Evolutionary conservation across 192 early-diverging fungal species (phyloP).

Genomic region (Coemansia sp.): DNA sequence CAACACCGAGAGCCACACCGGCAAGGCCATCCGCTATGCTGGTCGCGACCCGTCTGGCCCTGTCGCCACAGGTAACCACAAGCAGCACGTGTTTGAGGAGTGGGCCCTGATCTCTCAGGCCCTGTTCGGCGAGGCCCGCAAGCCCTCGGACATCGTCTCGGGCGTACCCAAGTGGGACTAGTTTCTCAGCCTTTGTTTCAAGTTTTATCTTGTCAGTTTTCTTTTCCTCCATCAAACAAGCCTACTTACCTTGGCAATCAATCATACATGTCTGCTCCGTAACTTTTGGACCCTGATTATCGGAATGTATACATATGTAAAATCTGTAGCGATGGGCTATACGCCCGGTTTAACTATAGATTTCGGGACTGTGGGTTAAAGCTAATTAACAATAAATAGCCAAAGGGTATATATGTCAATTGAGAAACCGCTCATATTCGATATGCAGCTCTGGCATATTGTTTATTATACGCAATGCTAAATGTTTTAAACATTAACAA

Average conservation of each 20-base stretch:
- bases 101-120: conserved; percentile 71
- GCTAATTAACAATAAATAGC: too few species aligned
- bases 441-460: too few species aligned
- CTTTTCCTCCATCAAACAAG: neutral
- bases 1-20: conserved; percentile 67
- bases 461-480: too few species aligned
- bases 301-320: neutral
- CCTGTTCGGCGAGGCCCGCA: conserved; percentile 66
- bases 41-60: conserved; percentile 87
- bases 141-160: conserved; percentile 64
- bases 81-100: conserved; percentile 86
- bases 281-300: too few species aligned
- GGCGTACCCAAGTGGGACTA: conserved; percentile 73
- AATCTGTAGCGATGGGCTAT: neutral
- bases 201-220: too few species aligned
- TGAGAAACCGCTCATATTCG: too few species aligned
- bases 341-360: too few species aligned
- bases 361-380: too few species aligned
- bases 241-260: neutral
- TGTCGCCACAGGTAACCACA: conserved; percentile 93
- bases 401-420: too few species aligned
- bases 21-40: conserved; percentile 69
- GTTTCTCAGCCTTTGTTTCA: neutral
- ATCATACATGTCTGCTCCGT: too few species aligned
- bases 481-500: too few species aligned